Evolutionary conservation across 2,329 filamentous ascomycete species (phyloP).

Genomic region (Parafenestella ontariensis): DNA sequence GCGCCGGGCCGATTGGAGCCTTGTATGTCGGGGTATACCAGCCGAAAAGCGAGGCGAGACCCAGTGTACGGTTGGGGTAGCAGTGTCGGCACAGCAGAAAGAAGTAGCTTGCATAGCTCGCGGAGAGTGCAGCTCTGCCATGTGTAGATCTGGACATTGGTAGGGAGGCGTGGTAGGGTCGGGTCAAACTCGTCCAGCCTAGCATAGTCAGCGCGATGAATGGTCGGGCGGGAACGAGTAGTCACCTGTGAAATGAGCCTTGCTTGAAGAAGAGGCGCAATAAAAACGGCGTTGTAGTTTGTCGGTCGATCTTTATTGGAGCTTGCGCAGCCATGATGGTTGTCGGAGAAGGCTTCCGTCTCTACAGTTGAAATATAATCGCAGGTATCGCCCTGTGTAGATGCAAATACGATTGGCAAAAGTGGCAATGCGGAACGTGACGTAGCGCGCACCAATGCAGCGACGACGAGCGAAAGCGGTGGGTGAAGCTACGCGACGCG

Average conservation of each 20-base stretch:
- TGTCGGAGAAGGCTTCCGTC: neutral
- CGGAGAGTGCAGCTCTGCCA: constrained; percentile 81
- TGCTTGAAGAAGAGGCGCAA: constrained; percentile 84
- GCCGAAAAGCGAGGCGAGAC: constrained; percentile 84
- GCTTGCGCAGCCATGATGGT: constrained; percentile 42
- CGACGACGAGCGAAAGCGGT: constrained; percentile 12
- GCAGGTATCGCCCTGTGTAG: neutral
- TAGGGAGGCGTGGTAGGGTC: constrained; percentile 62
- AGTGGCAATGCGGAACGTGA: neutral
- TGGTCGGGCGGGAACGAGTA: neutral
- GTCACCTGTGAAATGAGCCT: constrained; percentile 73
- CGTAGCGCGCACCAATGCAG: neutral
- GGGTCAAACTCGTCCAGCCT: constrained; percentile 74
- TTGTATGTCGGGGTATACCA: constrained; percentile 80
- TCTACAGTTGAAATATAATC: neutral
- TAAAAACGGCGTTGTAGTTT: constrained; percentile 79
- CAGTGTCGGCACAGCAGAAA: constrained; percentile 69
- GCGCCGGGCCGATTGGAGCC: constrained; percentile 51
- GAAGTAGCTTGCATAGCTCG: constrained; percentile 81
- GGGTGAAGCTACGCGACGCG: constrained; percentile 21
- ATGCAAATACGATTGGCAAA: neutral
- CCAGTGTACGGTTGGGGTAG: constrained; percentile 79
- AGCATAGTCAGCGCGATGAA: constrained; percentile 6
- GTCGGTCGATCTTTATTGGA: constrained; percentile 64
- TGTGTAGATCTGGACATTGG: constrained; percentile 82